These are phyloP conservation scores for Boletus hoseneyae DNA, from an alignment of 1,284 basidiomycete species.

Conservation along the genomic window DNA sequence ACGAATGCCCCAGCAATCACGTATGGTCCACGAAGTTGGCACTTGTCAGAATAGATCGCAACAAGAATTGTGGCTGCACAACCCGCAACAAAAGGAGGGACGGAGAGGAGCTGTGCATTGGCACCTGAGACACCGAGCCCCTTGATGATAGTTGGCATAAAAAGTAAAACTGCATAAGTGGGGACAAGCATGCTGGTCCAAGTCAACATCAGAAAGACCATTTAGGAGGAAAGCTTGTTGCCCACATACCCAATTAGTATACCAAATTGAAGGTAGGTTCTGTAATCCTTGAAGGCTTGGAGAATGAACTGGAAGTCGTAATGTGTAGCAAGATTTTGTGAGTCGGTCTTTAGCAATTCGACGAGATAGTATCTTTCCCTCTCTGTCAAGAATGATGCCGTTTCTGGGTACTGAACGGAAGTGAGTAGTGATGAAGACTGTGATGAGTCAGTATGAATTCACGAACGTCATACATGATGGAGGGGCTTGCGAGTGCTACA, in stretches of 20 bases:
- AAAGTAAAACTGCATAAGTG: constrained; percentile 53
- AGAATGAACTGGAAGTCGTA: constrained; percentile 35
- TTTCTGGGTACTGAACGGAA: constrained; percentile 37
- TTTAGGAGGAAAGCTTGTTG: background rate
- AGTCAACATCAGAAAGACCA: constrained; percentile 7
- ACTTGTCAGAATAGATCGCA: constrained; percentile 39
- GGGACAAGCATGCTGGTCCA: constrained; percentile 41
- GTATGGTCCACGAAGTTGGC: constrained; percentile 40
- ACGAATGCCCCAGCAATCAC: constrained; percentile 34
- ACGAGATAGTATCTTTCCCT: constrained; percentile 33
- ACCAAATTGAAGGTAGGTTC: constrained; percentile 39
- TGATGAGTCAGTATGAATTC: background rate
- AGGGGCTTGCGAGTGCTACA: constrained; percentile 35
- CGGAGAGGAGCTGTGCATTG: constrained; percentile 9
- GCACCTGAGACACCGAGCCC: constrained; percentile 51
- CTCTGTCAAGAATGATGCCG: constrained; percentile 38
- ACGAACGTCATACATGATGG: constrained; percentile 39
- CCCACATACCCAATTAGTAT: constrained; percentile 38
- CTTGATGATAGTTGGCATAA: constrained; percentile 51
- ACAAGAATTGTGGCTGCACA: constrained; percentile 38
- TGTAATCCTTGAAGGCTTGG: constrained; percentile 40
- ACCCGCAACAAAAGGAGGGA: constrained; percentile 46
- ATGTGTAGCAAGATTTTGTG: constrained; percentile 20
- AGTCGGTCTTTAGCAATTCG: constrained; percentile 37
- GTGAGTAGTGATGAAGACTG: background rate